phyloP scores from a whole-genome alignment of 305 asterid species.

The Euphrasia arctica region DNA sequence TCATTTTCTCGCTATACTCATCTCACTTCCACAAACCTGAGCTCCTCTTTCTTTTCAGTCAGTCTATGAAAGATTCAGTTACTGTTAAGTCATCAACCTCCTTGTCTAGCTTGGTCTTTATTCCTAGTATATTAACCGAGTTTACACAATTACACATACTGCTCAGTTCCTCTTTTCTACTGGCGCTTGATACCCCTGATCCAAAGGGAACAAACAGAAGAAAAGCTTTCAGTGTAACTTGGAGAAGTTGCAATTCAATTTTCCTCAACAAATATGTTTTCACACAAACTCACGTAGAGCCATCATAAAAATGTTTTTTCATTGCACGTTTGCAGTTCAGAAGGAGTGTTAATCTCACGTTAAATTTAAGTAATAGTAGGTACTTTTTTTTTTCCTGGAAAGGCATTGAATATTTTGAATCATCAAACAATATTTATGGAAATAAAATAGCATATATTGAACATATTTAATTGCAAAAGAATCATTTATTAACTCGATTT shows the following conservation, averaged over 20 bases:
- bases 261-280: neutral
- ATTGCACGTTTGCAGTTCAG: no score
- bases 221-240: neutral
- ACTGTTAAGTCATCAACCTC: slow-evolving; percentile 15
- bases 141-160: neutral
- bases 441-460: no score
- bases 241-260: neutral
- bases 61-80: neutral
- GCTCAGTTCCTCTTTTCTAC: neutral
- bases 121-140: slow-evolving; percentile 9
- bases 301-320: no score
- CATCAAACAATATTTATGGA: no score
- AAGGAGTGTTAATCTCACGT: no score
- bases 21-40: neutral
- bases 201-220: neutral
- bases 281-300: no score
- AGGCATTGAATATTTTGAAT: neutral
- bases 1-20: neutral
- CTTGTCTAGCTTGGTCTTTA: slow-evolving; percentile 9
- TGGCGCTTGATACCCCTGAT: neutral
- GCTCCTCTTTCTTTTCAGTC: neutral
- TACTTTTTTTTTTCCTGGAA: no score
- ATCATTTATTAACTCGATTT: no score
- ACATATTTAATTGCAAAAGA: no score
- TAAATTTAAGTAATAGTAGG: no score